Evolutionary conservation across 768 basidiomycete genomes (phyloP).

Genomic region (button mushroom (Agaricus bisporus)): DNA sequence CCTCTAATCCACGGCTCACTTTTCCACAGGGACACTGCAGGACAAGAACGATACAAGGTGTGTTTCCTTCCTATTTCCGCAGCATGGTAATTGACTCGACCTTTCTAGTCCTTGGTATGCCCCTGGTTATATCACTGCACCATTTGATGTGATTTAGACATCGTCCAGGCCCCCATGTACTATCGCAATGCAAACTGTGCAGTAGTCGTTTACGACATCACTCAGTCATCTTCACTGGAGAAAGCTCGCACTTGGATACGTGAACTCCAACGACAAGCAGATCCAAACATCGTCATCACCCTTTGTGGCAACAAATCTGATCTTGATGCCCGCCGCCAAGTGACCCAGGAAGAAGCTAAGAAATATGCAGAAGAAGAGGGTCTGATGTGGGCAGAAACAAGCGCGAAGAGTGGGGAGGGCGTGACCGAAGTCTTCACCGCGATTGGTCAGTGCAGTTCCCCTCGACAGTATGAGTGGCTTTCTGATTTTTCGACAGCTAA

Average conservation of each 20-base stretch:
- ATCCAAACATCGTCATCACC: slow-evolving; percentile 93
- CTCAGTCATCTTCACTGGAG: slow-evolving; percentile 84
- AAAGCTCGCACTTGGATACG: slow-evolving; percentile 96
- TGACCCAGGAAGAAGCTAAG: slow-evolving; percentile 82
- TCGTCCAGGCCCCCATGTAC: slow-evolving; percentile 82
- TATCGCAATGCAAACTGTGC: slow-evolving; percentile 94
- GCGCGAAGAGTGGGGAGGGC: slow-evolving; percentile 84
- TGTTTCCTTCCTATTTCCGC: slow-evolving; percentile 18
- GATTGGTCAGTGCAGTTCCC: slow-evolving; percentile 52
- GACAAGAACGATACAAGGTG: slow-evolving; percentile 92
- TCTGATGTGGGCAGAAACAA: slow-evolving; percentile 88
- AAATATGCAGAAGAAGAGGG: slow-evolving; percentile 92
- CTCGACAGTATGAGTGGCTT: neutral
- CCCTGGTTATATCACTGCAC: slow-evolving; percentile 27
- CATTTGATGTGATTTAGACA: slow-evolving; percentile 9
- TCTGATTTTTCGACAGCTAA: slow-evolving; percentile 47
- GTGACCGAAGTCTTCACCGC: slow-evolving; percentile 82
- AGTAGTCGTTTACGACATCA: slow-evolving; percentile 95
- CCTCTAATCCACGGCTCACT: slow-evolving; percentile 9
- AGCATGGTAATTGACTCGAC: slow-evolving; percentile 12
- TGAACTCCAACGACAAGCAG: slow-evolving; percentile 95
- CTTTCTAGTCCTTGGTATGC: slow-evolving; percentile 34
- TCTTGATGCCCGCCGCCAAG: slow-evolving; percentile 77
- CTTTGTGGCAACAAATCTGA: slow-evolving; percentile 96
- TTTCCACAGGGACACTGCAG: slow-evolving; percentile 79